Evolutionary conservation across 225 moss, liverwort and hornwort species (phyloP).

Genomic region (Physcomitrium patens): DNA sequence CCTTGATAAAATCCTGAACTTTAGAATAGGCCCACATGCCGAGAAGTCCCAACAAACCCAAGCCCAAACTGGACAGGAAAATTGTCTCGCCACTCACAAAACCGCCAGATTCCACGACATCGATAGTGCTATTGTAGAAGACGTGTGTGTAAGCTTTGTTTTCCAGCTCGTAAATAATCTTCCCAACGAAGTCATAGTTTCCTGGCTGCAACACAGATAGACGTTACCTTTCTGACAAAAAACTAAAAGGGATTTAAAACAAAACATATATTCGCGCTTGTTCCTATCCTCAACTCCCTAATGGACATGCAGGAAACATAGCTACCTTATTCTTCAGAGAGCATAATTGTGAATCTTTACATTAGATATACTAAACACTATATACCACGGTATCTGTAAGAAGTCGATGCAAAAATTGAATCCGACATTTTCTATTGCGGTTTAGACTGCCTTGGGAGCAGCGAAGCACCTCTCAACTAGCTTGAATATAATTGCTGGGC

Average conservation of each 20-base stretch:
- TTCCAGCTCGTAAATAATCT: conserved; percentile 76
- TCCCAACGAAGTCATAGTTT: conserved; percentile 81
- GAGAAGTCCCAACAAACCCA: conserved; percentile 77
- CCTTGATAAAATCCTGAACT: conserved; percentile 80
- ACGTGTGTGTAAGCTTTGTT: conserved; percentile 62
- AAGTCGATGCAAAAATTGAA: no score
- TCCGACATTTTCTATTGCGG: no score
- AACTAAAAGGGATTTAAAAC: background rate
- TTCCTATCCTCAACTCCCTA: background rate
- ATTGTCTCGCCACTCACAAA: conserved; percentile 94
- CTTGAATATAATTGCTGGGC: no score
- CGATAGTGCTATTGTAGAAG: conserved; percentile 83
- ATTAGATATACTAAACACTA: background rate
- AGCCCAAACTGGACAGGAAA: conserved; percentile 75
- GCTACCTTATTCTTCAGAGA: background rate
- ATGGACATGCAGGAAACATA: background rate
- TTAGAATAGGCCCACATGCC: conserved; percentile 92
- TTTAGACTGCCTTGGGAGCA: no score
- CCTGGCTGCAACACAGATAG: conserved; percentile 65
- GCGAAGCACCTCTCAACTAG: no score
- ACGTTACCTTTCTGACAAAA: background rate
- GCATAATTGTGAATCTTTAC: background rate
- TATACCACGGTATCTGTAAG: background rate
- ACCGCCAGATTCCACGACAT: conserved; percentile 84
- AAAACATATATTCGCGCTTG: background rate